A percentile compares a stretch with the other conserved stretches of the same genome.
Evolutionary conservation across 176 grass and related monocot species (phyloP).

Genomic region (Poa pratensis): DNA sequence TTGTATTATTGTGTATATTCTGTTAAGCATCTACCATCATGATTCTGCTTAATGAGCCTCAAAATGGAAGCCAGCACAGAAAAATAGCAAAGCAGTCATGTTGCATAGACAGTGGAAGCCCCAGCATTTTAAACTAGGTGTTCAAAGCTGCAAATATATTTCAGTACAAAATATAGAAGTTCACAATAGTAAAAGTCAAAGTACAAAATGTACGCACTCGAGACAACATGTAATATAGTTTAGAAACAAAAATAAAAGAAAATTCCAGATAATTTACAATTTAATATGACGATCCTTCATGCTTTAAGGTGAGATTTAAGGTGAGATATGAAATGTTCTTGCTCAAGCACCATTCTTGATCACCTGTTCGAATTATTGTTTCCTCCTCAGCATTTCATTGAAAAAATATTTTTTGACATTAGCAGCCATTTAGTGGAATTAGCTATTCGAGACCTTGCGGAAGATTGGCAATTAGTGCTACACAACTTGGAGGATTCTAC

Average conservation of each 20-base stretch:
- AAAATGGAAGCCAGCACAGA: not conserved
- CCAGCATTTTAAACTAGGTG: not conserved
- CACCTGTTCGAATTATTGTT: not conserved
- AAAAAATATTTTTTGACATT: not conserved
- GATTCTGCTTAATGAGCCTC: not conserved
- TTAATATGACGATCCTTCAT: not conserved
- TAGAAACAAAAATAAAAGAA: not conserved
- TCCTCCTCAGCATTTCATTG: not conserved
- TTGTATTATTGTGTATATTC: not conserved
- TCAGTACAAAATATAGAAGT: not conserved
- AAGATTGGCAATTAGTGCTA: constrained; percentile 3
- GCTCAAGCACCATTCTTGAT: not conserved
- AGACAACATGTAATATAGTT: not conserved
- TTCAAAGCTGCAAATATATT: not conserved
- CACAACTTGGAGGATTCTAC: not conserved
- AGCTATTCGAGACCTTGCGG: not conserved
- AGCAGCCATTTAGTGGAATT: constrained; percentile 3
- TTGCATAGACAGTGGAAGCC: not conserved
- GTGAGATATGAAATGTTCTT: not conserved
- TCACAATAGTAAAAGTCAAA: not conserved
- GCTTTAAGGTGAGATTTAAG: not conserved
- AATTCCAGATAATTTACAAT: not conserved
- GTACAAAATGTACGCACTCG: not conserved
- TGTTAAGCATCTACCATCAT: not conserved
- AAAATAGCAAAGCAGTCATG: not conserved